phyloP scores from a whole-genome alignment of 192 early-diverging fungal genomes.

The Gamsiella multidivaricata region DNA sequence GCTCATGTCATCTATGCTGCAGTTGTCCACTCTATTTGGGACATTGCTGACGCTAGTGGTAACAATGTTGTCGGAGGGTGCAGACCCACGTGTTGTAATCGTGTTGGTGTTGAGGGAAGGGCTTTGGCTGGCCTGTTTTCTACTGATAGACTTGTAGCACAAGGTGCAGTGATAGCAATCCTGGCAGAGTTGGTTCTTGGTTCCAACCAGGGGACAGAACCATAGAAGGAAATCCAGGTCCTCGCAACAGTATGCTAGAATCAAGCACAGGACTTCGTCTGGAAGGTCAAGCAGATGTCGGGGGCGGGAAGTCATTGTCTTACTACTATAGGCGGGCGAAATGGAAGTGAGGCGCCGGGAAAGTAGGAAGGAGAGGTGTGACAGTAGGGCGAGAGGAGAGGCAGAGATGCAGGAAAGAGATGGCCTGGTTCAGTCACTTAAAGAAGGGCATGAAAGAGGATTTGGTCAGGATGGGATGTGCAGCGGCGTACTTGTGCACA shows the following conservation, averaged over 20 bases:
- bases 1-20: neutral
- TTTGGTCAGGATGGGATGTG: too few relatives aligned
- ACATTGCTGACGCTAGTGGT: neutral
- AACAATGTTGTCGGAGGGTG: neutral
- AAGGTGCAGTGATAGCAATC: conserved; percentile 27
- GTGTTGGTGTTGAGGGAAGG: neutral
- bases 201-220: conserved; percentile 25
- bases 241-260: conserved; percentile 25
- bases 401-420: too few relatives aligned
- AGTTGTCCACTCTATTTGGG: neutral
- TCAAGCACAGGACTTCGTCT: conserved; percentile 29
- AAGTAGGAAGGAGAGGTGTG: too few relatives aligned
- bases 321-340: neutral
- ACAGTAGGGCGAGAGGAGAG: too few relatives aligned
- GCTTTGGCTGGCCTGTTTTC: neutral
- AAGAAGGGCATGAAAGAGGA: too few relatives aligned
- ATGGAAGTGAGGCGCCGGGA: too few relatives aligned
- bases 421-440: too few relatives aligned
- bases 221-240: conserved; percentile 29
- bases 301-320: neutral
- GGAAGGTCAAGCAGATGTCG: conserved; percentile 37
- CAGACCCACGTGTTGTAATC: neutral
- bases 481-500: too few relatives aligned
- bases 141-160: conserved; percentile 6
- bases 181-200: conserved; percentile 26